Conservation (phyloP, 2,329 filamentous ascomycete species). For the Neofusicoccum umdonicola region DNA sequence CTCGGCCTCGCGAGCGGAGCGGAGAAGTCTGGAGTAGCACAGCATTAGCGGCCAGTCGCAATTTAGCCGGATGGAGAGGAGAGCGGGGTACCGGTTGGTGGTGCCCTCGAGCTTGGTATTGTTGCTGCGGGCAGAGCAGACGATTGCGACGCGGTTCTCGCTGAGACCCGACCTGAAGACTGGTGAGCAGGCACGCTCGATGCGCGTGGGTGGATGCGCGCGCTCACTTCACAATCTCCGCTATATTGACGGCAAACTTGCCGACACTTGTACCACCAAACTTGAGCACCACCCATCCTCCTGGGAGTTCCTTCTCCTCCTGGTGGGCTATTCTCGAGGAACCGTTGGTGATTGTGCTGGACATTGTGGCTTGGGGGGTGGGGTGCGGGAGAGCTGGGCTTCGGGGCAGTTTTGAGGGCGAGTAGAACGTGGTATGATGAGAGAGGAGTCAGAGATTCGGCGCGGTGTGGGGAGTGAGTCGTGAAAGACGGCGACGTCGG, state of each 20-base stretch:
- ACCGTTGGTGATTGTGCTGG: slow-evolving; percentile 15
- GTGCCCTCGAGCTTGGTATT: slow-evolving; percentile 94
- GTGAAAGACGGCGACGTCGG: slow-evolving; percentile 14
- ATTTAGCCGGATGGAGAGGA: slow-evolving; percentile 1
- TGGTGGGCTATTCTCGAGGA: slow-evolving; percentile 35
- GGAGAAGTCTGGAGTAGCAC: slow-evolving; percentile 38
- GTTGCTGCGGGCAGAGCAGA: slow-evolving; percentile 92
- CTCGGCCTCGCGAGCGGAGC: slow-evolving; percentile 48
- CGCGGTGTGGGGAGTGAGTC: slow-evolving; percentile 7
- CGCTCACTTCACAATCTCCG: slow-evolving; percentile 61
- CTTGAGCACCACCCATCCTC: slow-evolving; percentile 84
- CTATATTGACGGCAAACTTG: slow-evolving; percentile 71
- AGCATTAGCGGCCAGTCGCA: neutral
- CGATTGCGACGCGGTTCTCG: slow-evolving; percentile 77
- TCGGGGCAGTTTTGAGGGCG: neutral
- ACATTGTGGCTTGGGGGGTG: neutral
- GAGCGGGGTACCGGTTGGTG: slow-evolving; percentile 75
- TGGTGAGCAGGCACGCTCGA: slow-evolving; percentile 19
- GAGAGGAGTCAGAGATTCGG: slow-evolving; percentile 11
- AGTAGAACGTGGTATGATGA: neutral
- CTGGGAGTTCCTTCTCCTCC: slow-evolving; percentile 49
- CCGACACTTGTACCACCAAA: slow-evolving; percentile 94
- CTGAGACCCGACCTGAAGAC: slow-evolving; percentile 50
- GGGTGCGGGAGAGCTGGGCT: neutral
- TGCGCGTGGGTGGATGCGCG: slow-evolving; percentile 39